Conservation (phyloP, 495 filamentous ascomycete species). For the Penicillium turbatum region DNA sequence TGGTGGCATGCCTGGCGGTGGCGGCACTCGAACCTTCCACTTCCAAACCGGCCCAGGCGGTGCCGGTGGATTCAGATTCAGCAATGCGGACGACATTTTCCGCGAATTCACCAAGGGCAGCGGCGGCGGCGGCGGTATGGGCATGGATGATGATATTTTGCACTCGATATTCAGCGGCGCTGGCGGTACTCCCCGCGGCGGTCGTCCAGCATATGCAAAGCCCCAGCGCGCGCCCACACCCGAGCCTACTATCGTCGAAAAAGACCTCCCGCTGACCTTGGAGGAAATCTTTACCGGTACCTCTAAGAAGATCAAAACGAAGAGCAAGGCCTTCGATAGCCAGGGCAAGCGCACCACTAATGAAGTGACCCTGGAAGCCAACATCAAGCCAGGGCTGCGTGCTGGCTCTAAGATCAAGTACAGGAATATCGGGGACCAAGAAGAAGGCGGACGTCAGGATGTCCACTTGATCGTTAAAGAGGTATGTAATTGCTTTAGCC, state of each 20-base stretch:
- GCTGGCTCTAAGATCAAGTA: conserved; percentile 98
- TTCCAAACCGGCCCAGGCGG: conserved; percentile 60
- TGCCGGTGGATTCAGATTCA: conserved; percentile 67
- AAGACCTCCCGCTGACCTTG: conserved; percentile 71
- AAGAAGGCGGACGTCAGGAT: conserved; percentile 96
- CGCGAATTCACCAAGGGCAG: conserved; percentile 63
- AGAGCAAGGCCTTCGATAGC: conserved; percentile 86
- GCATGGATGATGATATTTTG: conserved; percentile 52
- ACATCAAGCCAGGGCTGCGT: conserved; percentile 91
- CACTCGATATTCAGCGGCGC: conserved; percentile 44
- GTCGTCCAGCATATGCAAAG: conserved; percentile 40
- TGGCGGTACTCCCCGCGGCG: conserved; percentile 33
- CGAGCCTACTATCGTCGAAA: conserved; percentile 87
- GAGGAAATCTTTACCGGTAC: conserved; percentile 83
- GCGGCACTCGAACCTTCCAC: conserved; percentile 65
- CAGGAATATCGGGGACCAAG: conserved; percentile 90
- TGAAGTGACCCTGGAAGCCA: conserved; percentile 87
- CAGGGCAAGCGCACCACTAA: conserved; percentile 78
- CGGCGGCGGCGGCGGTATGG: conserved; percentile 37
- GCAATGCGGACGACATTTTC: conserved; percentile 80
- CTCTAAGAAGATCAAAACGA: conserved; percentile 95
- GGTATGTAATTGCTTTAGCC: conserved; percentile 51
- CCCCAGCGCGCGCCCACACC: conserved; percentile 56
- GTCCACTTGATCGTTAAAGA: conserved; percentile 90
- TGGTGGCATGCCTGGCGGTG: conserved; percentile 43